Base-by-base conservation (phyloP, 1,284 basidiomycete species). In the Ganoderma resinaceum region DNA sequence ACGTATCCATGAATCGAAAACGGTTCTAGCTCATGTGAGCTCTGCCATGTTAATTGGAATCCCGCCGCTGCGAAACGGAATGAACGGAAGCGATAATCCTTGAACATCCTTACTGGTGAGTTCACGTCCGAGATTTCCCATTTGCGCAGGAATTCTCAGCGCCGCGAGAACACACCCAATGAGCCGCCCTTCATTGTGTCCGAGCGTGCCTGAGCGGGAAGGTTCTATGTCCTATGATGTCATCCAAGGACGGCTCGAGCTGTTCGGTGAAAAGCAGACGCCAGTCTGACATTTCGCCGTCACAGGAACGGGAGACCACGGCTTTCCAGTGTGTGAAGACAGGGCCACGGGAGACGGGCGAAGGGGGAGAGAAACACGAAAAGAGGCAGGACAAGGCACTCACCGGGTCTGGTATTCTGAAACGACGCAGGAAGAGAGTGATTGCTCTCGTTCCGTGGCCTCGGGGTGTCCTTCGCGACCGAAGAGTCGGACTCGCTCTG, bases 381-480 rank as follows among this genome's bases (percentile, higher is more conserved):
- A 40, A 29, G 29, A 37, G 37, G 18, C 23, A 59, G 31, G 38
- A 23, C 43, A 6, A 16, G 14, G 16, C 18, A 65, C 76, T 71
- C 67, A 78, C 80, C 76, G 66, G 79, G 75, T 61, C 74, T 78
- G 46, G 81, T 69, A 49, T 76, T 80, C 42, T 79, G 76, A 35
- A 74, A 70, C 38, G 70, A 78, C 61, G 78, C 71, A 6, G 82
- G 75, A 16, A 78, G 68, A 7, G 82, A 78, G 29, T 72, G 78
- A 52, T 80, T 80, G 62, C 79, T 82, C 53, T 86, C 85, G n/a
- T 84, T 80, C 49, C 80, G 81, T 59, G 80, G 80, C 23, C 75
- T 76, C 14, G 80, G 76, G 16, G 78, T 78, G 20, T 76, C 79
- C 52, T 73, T 75, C 31, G 76, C 75, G 0, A 70, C 43, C 3